Conservation (phyloP, 148 eudicot species). For the Beta vulgaris region DNA sequence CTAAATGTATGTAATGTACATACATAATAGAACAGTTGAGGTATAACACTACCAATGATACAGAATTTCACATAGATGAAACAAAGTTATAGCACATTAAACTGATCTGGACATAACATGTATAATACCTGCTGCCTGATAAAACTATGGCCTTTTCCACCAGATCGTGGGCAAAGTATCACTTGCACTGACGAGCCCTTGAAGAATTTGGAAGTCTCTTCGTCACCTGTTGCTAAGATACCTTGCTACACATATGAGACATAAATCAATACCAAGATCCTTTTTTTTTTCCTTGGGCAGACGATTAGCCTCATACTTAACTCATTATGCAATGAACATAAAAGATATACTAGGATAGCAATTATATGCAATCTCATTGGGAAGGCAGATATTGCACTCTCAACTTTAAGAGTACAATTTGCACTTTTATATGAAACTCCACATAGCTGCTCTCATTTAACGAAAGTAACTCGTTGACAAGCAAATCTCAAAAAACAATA, state of each 20-base stretch:
- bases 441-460: constrained; percentile 1
- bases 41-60: not conserved
- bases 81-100: not conserved
- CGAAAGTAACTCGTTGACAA: not conserved
- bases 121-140: constrained; percentile 60
- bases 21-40: not conserved
- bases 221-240: constrained; percentile 65
- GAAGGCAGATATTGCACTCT: not conserved
- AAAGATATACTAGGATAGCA: not conserved
- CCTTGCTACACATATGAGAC: constrained; percentile 53
- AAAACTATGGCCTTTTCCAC: constrained; percentile 76
- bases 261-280: not conserved
- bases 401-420: not conserved
- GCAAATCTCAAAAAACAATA: not conserved
- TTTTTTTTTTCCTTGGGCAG: no score
- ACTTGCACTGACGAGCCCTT: constrained; percentile 82
- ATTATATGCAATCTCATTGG: not conserved
- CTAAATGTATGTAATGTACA: not conserved
- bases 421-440: not conserved
- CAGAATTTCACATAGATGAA: not conserved
- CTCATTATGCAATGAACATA: no score
- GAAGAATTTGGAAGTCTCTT: constrained; percentile 71
- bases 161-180: constrained; percentile 74
- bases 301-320: not conserved
- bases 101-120: not conserved